Evolutionary conservation across 2,329 filamentous ascomycete species (phyloP).

Genomic region (Paracoccidioides lutzii): DNA sequence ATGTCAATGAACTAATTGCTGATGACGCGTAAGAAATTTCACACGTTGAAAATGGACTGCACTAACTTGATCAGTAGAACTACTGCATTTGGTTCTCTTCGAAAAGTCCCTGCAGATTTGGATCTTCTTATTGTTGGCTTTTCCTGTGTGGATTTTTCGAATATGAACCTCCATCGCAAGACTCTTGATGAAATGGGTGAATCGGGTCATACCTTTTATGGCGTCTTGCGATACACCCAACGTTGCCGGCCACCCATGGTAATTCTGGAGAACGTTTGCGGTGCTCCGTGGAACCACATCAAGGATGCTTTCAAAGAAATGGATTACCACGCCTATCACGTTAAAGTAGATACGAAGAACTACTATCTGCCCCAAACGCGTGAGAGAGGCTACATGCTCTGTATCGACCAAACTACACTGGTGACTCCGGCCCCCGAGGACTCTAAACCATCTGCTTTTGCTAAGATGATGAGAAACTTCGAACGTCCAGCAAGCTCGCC

Average conservation of each 20-base stretch:
- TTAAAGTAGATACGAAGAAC: conserved; percentile 52
- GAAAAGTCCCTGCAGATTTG: conserved; percentile 42
- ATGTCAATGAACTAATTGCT: conserved; percentile 44
- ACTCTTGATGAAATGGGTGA: conserved; percentile 45
- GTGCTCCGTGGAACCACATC: conserved; percentile 47
- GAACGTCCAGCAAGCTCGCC: conserved; percentile 49
- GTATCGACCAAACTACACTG: conserved; percentile 31
- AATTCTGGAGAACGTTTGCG: conserved; percentile 58
- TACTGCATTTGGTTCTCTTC: conserved; percentile 53
- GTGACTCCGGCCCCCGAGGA: conserved; percentile 11
- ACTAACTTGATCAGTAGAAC: conserved; percentile 31
- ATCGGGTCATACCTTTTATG: conserved; percentile 52
- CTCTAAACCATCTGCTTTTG: conserved; percentile 32
- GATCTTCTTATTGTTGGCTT: conserved; percentile 61
- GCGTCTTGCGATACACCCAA: conserved; percentile 45
- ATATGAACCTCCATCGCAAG: conserved; percentile 47
- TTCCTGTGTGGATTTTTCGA: conserved; percentile 63
- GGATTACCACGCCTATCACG: conserved; percentile 42
- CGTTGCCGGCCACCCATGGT: conserved; percentile 48
- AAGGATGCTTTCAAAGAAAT: conserved; percentile 34
- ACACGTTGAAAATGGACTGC: background rate
- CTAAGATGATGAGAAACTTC: conserved; percentile 33
- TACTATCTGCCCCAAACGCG: conserved; percentile 64
- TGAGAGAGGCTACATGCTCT: conserved; percentile 46
- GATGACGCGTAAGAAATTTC: conserved; percentile 35